These are phyloP conservation scores for Aphanomyces stellatus DNA, from an alignment of 352 stramenopile species.

Conservation along the genomic window DNA sequence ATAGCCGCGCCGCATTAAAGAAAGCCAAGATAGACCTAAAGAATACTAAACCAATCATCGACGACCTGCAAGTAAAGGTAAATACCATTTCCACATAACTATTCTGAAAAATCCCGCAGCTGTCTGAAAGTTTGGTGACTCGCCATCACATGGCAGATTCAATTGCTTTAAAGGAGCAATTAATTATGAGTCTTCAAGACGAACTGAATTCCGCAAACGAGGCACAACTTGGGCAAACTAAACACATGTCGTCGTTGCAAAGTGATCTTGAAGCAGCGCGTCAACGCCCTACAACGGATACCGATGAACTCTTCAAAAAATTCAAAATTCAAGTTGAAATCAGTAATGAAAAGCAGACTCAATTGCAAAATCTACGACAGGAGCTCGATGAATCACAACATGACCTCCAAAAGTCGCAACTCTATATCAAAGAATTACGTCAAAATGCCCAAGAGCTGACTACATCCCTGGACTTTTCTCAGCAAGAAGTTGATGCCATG, in stretches of 20 bases:
- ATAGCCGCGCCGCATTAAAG: not conserved
- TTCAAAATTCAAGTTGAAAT: not conserved
- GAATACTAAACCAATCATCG: not conserved
- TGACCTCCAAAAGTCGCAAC: not conserved
- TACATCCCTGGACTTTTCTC: not conserved
- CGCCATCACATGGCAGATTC: not conserved
- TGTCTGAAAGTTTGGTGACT: conserved; percentile 9
- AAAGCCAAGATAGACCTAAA: conserved; percentile 15
- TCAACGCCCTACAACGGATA: not conserved
- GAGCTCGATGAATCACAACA: not conserved
- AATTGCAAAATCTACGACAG: not conserved
- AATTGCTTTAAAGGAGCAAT: not conserved
- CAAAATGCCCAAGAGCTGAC: not conserved
- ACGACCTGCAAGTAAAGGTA: conserved; percentile 16
- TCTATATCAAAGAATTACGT: not conserved
- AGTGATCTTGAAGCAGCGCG: not conserved
- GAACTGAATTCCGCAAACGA: not conserved
- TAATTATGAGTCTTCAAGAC: not conserved
- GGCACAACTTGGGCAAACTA: not conserved
- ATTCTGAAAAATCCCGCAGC: not conserved
- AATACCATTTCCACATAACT: not conserved
- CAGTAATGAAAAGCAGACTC: not conserved
- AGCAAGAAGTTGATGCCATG: not conserved
- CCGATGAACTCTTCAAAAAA: conserved; percentile 7
- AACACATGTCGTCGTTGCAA: not conserved